phyloP scores from a whole-genome alignment of 768 basidiomycete species.

The Lepiota subincarnata region DNA sequence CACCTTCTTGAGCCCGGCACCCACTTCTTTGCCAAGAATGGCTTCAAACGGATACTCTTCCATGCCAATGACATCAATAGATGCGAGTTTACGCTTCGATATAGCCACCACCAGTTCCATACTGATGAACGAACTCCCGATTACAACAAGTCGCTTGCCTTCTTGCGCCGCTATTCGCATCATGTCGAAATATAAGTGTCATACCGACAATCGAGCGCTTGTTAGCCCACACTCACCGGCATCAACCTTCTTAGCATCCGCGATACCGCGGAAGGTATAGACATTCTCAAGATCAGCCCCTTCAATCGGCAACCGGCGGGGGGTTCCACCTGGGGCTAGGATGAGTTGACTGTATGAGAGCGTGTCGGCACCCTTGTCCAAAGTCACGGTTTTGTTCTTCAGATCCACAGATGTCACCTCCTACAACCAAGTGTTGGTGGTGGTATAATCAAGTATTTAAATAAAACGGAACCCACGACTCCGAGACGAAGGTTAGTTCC shows the following conservation, averaged over 20 bases:
- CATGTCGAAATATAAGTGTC: constrained; percentile 6
- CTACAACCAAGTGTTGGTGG: constrained; percentile 26
- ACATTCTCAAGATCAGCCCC: constrained; percentile 75
- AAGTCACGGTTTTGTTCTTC: constrained; percentile 53
- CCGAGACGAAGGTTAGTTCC: constrained; percentile 61
- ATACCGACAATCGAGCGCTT: neutral
- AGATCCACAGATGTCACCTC: constrained; percentile 71
- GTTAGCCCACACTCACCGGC: constrained; percentile 40
- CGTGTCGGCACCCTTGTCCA: constrained; percentile 55
- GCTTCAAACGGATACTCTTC: constrained; percentile 75
- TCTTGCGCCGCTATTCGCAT: constrained; percentile 52
- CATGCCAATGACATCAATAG: constrained; percentile 82
- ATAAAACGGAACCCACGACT: constrained; percentile 34
- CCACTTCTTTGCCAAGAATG: constrained; percentile 80
- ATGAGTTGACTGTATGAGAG: constrained; percentile 74
- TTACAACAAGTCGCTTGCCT: constrained; percentile 73
- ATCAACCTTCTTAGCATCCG: constrained; percentile 69
- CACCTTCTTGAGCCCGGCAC: constrained; percentile 73
- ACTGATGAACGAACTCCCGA: constrained; percentile 88
- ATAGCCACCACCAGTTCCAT: constrained; percentile 88
- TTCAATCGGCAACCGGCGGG: constrained; percentile 72
- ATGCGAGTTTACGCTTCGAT: constrained; percentile 68
- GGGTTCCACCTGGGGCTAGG: constrained; percentile 71
- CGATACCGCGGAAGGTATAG: constrained; percentile 64
- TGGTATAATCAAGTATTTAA: neutral